Conservation (phyloP, 164 flowering plant genomes). For the Vitis cinerea region DNA sequence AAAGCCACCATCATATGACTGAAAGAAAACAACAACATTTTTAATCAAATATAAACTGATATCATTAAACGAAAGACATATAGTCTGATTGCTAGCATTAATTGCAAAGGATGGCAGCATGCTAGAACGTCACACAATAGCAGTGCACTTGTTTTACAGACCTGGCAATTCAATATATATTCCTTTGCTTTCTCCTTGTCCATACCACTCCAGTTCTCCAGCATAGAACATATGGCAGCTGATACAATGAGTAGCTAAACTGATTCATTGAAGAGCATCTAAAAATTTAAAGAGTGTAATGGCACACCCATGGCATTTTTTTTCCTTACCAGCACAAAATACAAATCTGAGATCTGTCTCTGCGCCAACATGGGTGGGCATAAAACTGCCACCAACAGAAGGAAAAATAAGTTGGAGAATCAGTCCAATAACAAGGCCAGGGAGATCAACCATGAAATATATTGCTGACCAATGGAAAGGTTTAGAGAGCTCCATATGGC, state of each 20-base stretch:
- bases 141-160: conserved; percentile 16
- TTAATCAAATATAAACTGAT: background rate
- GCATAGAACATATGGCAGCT: conserved; percentile 84
- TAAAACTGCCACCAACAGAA: conserved; percentile 52
- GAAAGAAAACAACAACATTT: conserved; percentile 21
- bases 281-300: background rate
- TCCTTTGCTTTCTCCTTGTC: conserved; percentile 79
- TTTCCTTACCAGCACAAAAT: conserved; percentile 83
- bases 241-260: conserved; percentile 24
- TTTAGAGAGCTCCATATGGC: too few species aligned
- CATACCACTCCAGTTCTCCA: conserved; percentile 92
- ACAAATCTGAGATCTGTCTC: conserved; percentile 91
- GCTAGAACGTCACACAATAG: background rate
- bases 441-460: background rate
- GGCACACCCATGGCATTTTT: background rate
- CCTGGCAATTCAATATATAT: conserved; percentile 83
- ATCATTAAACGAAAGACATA: background rate
- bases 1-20: conserved; percentile 99
- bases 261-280: background rate
- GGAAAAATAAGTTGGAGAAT: background rate
- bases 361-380: conserved; percentile 80
- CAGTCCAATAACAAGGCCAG: background rate
- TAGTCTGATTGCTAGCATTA: background rate
- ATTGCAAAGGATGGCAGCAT: background rate
- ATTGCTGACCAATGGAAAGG: too few species aligned